Evolutionary conservation across 2,329 filamentous ascomycete genomes (phyloP), one percentile per base, ranked within the genome.

Genomic region (Paraphaeosphaeria sporulosa): DNA sequence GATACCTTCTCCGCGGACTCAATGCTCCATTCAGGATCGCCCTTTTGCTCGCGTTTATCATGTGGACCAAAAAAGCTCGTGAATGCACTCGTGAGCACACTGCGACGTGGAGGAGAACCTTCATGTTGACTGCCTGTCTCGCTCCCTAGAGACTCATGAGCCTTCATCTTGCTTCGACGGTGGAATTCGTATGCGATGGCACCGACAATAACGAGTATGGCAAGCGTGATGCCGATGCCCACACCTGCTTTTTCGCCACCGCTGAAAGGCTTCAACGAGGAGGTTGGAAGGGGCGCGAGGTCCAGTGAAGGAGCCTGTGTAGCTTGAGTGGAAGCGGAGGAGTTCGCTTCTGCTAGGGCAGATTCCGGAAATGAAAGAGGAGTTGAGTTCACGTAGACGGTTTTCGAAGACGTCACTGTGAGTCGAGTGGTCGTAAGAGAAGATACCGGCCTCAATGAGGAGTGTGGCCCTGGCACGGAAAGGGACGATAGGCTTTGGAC

Each of bases 21-120:
- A 56, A 70, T 68, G 36, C 56, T 59, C 66, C 65, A 71, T 51
- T 70, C 66, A 4, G 58, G 27, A 30, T 67, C 66, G n/a, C 25
- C 3, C 23, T 44, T 59, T 7, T 2, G 3, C 19, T 51, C 38
- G n/a, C n/a, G 7, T 13, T 54, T 13, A 27, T 34, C 46, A 36
- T 21, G 25, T 12, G 56, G 27, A 1, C 40, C 25, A 40, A 63
- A 63, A 25, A 65, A 53, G 19, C 61, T 54, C 9, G 32, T 47
- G 30, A 63, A 38, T 8, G 42, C 42, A 36, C 61, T 53, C 6
- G 40, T 47, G 38, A 63, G 43, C 15, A 36, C 36, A 42, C 48
- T 40, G 13, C 27, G 34, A 10, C 40, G 49, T 13, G 19, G 44
- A 9, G 52, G 52, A 5, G 44, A 13, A 2, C n/a, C 7, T 9